Base-by-base conservation (phyloP, 768 basidiomycete species). In the Pisolithus albus region DNA sequence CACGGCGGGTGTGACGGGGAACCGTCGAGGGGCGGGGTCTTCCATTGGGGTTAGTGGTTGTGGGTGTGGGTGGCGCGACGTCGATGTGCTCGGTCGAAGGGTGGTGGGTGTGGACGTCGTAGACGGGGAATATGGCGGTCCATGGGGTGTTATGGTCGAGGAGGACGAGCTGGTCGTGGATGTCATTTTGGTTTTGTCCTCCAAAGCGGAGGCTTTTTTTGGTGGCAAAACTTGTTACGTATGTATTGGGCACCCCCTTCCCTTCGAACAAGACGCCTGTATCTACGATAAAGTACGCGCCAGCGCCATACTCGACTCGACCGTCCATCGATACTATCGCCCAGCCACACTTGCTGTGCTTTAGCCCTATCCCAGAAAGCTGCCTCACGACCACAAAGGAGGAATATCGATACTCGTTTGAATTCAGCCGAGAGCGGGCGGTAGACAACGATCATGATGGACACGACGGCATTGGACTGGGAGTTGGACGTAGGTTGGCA, bases 1-100 rank as follows among this genome's bases (percentile, higher is more conserved):
- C 1, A 88, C 83, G 9, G 86, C 84, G 9, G 89, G 89, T 0
- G 89, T 91, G 18, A 92, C 86, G 50, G 89, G 88, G 47, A 92
- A 86, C 23, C 85, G 79, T 52, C 79, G 81, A 18, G 77, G 70
- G 16, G 72, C 61, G 54, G 79, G 74, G 19, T 72, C 61, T 11
- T 77, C 76, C 19, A 66, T 72, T 56, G 61, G 52, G 64, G 61
- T 46, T 51, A 59, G 51, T 51, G 63, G 50, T 62, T 9, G 75
- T 73, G 26, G 70, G 65, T 32, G 46, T 21, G 9, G 9, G 69
- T 69, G 46, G n/a, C 16, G 46, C 11, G 46, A 47, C 9, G 46
- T 36, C 19, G n/a, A 19, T 16, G 43, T 78, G 52, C 79, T 81
- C 19, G 76, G 70, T n/a, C 72, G 62, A 54, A 78, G 74, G 18